Percentiles rank a stretch among this genome's conserved stretches.
phyloP scores from a whole-genome alignment of 805 yeast species.

The Saccharomycopsis lassenensis region DNA sequence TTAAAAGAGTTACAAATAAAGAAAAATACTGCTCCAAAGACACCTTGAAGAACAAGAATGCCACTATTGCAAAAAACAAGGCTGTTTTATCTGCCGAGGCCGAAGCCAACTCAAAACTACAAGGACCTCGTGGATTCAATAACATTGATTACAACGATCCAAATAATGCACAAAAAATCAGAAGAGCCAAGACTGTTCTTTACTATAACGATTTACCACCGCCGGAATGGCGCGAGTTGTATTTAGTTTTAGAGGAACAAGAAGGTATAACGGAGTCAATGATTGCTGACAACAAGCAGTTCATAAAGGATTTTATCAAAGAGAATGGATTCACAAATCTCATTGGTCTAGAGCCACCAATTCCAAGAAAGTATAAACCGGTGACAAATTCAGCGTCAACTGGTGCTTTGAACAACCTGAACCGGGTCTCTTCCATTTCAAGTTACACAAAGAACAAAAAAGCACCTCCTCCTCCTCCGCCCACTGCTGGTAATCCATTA shows the following conservation, averaged over 20 bases:
- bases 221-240: conserved; percentile 71
- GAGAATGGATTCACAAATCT: conserved; percentile 62
- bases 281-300: conserved; percentile 79
- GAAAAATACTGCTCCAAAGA: conserved; percentile 81
- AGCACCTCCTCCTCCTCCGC: conserved; percentile 31
- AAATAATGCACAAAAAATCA: conserved; percentile 40
- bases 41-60: conserved; percentile 78
- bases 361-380: conserved; percentile 51
- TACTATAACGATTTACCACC: conserved; percentile 78
- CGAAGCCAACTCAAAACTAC: conserved; percentile 23
- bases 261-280: conserved; percentile 80
- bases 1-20: conserved; percentile 61
- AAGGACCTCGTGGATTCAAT: conserved; percentile 59
- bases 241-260: conserved; percentile 50
- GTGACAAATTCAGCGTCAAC: conserved; percentile 21
- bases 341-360: conserved; percentile 76
- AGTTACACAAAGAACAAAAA: conserved; percentile 21
- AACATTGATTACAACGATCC: conserved; percentile 25
- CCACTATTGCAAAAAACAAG: conserved; percentile 63
- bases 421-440: too few relatives aligned
- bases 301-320: conserved; percentile 67
- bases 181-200: conserved; percentile 46
- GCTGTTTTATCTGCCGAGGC: conserved; percentile 20
- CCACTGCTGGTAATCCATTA: conserved; percentile 17
- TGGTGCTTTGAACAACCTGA: too few relatives aligned